Evolutionary conservation across 305 asterid genomes (phyloP).

Genomic region (Fraxinus dipetala): DNA sequence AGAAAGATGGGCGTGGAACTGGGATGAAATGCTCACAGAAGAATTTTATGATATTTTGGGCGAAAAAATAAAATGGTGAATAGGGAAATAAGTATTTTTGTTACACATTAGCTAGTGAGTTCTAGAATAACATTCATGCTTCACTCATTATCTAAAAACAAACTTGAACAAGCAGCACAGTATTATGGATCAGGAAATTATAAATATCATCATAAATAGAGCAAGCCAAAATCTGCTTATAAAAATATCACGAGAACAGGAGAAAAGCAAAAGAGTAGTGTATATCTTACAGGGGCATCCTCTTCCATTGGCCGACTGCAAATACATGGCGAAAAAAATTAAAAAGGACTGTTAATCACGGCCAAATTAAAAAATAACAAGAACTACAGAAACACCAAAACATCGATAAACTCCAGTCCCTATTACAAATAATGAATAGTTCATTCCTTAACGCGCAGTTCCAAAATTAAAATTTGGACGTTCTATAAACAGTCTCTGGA

Average conservation of each 20-base stretch:
- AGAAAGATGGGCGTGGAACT: not conserved
- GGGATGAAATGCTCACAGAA: not conserved
- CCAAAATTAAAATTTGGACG: not conserved
- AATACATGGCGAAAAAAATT: conserved; percentile 10
- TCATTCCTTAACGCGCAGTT: not conserved
- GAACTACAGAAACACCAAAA: not conserved
- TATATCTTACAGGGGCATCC: conserved; percentile 66
- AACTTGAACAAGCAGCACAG: not conserved
- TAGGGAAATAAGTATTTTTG: not conserved
- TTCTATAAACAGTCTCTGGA: not conserved
- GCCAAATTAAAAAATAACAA: not conserved
- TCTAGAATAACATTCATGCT: not conserved
- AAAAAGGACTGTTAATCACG: conserved; percentile 7
- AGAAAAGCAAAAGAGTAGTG: not conserved
- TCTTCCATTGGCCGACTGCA: conserved; percentile 88
- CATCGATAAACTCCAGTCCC: not conserved
- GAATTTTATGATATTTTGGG: not conserved
- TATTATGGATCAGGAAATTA: not conserved
- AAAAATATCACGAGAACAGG: not conserved
- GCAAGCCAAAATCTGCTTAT: not conserved
- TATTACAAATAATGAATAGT: not conserved
- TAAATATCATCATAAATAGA: not conserved
- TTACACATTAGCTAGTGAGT: not conserved
- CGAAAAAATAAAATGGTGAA: not conserved
- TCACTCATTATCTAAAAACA: not conserved